Evolutionary conservation across 2,329 filamentous ascomycete species (phyloP), one percentile per base, ranked within the genome.

Genomic region (Acarospora socialis): DNA sequence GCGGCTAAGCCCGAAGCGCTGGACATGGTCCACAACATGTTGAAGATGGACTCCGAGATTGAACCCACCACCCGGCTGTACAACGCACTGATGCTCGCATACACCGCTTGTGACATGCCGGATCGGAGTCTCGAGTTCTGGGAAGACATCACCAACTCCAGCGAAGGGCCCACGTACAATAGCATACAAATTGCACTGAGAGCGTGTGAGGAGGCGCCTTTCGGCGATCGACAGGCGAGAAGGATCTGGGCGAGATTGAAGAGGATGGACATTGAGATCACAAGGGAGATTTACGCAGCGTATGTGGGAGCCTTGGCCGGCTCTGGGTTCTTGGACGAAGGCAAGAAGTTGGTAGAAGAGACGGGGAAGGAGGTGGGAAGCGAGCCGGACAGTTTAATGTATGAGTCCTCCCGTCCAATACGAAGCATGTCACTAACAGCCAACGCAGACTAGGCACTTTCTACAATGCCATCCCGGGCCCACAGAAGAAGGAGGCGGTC

Each of bases 41-140:
- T 94, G 43, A 95, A 93, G 58, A 76, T 94, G 53, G 90, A 98
- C 52, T 68, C 76, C n/a, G 70, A 72, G 24, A 67, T 95, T 21
- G 74, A 86, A 44, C 67, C 77, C 4, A 75, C 70, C 44, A 95
- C 87, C 1, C 65, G 62, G 34, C 62, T 95, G 2, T 73, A 78
- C 45, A 95, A 93, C 46, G 74, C 79, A 0, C 61, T 95, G 29
- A 93, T 98, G 75, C 65, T 90, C 8, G 86, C 82, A 0, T 87
- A 92, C 49, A 72, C 74, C 1, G 68, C 71, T 1, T 80, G 74
- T 46, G 79, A 70, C 5, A 64, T 74, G 41, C 65, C 77, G 0
- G 56, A 66, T 18, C 69, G 70, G 33, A 81, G 81, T 1, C 60
- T 92, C 41, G 72, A 77, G 29, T 82, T 83, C 49, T 95, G 86